These are phyloP conservation scores for Sequoia sempervirens DNA, from an alignment of 75 land plant species.

Conservation along the genomic window DNA sequence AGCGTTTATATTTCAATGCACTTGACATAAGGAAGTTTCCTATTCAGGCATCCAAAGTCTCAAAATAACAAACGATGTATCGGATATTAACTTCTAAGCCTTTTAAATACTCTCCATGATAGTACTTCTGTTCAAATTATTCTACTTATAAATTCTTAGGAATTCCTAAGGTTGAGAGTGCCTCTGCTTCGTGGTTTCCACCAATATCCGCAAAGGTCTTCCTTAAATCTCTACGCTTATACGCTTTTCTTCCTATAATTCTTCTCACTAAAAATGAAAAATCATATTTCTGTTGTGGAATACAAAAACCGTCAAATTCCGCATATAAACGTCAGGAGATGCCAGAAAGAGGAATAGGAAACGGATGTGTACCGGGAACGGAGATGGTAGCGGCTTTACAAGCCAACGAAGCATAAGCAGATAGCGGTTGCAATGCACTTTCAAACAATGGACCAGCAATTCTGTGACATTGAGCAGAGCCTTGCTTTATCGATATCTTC, in stretches of 20 bases:
- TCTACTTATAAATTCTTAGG: too few species aligned
- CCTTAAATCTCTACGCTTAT: not conserved
- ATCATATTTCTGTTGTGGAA: not conserved
- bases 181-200: not conserved
- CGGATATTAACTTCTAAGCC: too few species aligned
- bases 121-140: too few species aligned
- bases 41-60: too few species aligned
- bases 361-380: not conserved
- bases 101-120: too few species aligned
- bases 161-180: too few species aligned
- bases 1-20: too few species aligned
- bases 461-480: not conserved
- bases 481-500: not conserved
- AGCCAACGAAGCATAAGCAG: not conserved
- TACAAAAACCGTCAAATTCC: not conserved
- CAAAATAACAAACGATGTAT: too few species aligned
- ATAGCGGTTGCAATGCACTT: not conserved
- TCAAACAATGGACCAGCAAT: too few species aligned
- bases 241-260: not conserved
- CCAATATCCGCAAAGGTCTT: not conserved
- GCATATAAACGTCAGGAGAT: too few species aligned
- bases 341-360: not conserved
- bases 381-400: conserved; percentile 1
- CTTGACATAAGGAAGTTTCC: too few species aligned
- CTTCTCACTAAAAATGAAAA: not conserved